phyloP scores from a whole-genome alignment of 768 basidiomycete genomes.

The Nidula microcarpa region DNA sequence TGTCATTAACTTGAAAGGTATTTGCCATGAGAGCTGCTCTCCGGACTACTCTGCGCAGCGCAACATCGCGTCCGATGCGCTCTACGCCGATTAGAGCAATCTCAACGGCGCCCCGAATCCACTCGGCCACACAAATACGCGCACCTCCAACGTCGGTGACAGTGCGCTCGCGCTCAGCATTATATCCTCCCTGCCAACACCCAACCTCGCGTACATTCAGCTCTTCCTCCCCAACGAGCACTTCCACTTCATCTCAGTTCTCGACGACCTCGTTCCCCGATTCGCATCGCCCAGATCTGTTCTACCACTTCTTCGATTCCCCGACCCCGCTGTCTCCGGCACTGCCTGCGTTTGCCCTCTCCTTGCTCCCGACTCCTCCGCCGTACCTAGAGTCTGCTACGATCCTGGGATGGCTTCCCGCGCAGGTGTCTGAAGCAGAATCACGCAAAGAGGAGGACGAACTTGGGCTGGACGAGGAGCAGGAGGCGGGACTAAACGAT shows the following conservation, averaged over 20 bases:
- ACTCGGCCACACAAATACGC: no score
- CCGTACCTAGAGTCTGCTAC: slow-evolving; percentile 40
- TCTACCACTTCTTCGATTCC: slow-evolving; percentile 61
- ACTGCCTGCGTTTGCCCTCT: slow-evolving; percentile 58
- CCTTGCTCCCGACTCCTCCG: slow-evolving; percentile 52
- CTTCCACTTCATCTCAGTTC: not conserved
- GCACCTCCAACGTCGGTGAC: no score
- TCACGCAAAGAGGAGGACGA: slow-evolving; percentile 2
- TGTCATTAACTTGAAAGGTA: no score
- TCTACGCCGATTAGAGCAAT: no score
- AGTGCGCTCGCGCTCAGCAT: no score
- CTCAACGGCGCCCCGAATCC: no score
- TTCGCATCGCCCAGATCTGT: slow-evolving; percentile 61
- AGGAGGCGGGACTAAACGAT: slow-evolving; percentile 60
- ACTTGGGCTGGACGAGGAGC: slow-evolving; percentile 9
- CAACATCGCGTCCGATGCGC: no score
- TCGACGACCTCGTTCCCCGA: slow-evolving; percentile 32
- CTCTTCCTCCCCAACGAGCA: no score
- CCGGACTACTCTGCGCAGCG: no score
- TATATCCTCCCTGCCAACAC: no score
- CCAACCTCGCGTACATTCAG: not conserved
- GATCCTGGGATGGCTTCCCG: slow-evolving; percentile 72
- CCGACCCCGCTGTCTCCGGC: slow-evolving; percentile 44
- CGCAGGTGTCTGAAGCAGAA: slow-evolving; percentile 22
- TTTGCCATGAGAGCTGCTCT: no score